Base-by-base conservation (phyloP, 1,139 yeast genomes). In the Wickerhamiella infanticola region DNA sequence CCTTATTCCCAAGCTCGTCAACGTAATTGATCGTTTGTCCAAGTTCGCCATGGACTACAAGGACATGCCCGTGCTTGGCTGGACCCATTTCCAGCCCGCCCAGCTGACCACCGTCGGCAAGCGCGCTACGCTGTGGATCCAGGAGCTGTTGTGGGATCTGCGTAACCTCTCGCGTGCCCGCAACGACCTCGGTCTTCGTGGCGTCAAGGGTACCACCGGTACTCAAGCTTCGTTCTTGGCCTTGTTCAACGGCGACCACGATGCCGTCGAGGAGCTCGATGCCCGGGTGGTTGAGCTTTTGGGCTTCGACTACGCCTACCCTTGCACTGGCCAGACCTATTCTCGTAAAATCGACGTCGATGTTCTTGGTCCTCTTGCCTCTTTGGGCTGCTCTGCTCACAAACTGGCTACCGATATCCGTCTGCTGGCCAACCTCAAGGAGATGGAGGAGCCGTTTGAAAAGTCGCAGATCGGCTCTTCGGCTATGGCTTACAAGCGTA, bases 81-180 rank as follows among this genome's bases (percentile, higher is more conserved):
- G 97, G 96, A 90, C 99, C 50, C 99, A 90, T 67, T 90, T 90
- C 77, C 99, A 90, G 70, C 99, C 99, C 24, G 98, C 98, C 48
- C 99, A 90, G 71, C 76, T 93, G 63, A 88, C 97, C 53, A 90
- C 99, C 40, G 95, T 90, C 51, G 99, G 99, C 62, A 90, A 90
- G 73, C 81, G 99, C 69, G 94, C 95, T 48, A 85, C 96, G 43
- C 72, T 90, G 60, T 90, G 98, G 98, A 73, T 93, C 58, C 99
- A 90, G 71, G 99, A 90, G 66, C 73, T 93, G 58, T 73, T 90
- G 60, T 90, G 98, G 98, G 99, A 90, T 68, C 75, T 90, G 65
- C 78, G 98, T 70, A 93, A 93, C 70, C 75, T 90, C 69, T 81
- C 75, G 56, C 81, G 99, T 67, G 97, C 97, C 47, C 80, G 98